phyloP scores from a whole-genome alignment of 495 filamentous ascomycete genomes.

The Penicillium subrubescens region DNA sequence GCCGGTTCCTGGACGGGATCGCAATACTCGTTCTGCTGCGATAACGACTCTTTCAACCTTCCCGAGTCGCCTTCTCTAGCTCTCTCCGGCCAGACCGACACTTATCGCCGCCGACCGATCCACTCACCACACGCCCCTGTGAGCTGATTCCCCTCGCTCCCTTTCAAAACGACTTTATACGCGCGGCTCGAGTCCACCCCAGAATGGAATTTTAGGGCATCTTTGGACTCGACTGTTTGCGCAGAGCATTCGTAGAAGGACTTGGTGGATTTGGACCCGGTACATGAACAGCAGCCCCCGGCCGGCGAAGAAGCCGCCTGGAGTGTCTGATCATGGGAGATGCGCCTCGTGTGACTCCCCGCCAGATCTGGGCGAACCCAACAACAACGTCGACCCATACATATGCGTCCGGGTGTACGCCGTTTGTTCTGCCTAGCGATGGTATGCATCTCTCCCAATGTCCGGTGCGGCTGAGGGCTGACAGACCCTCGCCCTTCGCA shows the following conservation, averaged over 20 bases:
- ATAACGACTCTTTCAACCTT: not conserved
- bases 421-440: slow-evolving; percentile 61
- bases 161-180: slow-evolving; percentile 12
- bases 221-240: not conserved
- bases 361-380: slow-evolving; percentile 57
- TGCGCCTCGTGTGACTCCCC: slow-evolving; percentile 40
- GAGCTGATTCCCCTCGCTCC: slow-evolving; percentile 9
- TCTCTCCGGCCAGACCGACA: not conserved
- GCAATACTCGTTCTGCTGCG: not conserved
- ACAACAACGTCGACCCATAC: slow-evolving; percentile 42
- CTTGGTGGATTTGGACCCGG: slow-evolving; percentile 15
- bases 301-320: slow-evolving; percentile 23
- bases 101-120: not conserved
- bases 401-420: slow-evolving; percentile 56
- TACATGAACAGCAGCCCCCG: slow-evolving; percentile 28
- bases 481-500: not conserved
- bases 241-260: slow-evolving; percentile 4
- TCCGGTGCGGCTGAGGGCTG: not conserved
- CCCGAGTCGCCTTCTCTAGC: not conserved
- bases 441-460: slow-evolving; percentile 33
- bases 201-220: slow-evolving; percentile 24
- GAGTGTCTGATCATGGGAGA: slow-evolving; percentile 40
- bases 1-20: not conserved
- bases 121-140: not conserved
- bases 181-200: slow-evolving; percentile 11